A percentile compares a stretch with the other conserved stretches of the same genome.
Evolutionary conservation across 148 eudicot species (phyloP).

Genomic region (Silene uniflora): DNA sequence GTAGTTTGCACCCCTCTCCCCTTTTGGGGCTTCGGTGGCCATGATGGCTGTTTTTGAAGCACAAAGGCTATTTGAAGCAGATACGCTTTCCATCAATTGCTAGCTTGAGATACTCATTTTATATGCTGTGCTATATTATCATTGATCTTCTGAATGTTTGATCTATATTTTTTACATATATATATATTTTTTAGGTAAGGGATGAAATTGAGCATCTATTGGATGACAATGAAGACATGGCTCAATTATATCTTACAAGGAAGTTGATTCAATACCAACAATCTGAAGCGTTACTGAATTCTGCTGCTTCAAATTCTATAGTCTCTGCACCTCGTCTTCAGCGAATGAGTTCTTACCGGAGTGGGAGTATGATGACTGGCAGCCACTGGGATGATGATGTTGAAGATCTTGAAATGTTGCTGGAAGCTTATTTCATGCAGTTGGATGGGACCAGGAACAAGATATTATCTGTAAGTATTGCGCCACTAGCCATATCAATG

Average conservation of each 20-base stretch:
- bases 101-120: background rate
- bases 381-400: conserved; percentile 61
- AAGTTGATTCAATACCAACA: conserved; percentile 83
- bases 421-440: conserved; percentile 97
- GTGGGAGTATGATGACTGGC: conserved; percentile 71
- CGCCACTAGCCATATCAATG: background rate
- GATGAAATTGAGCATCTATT: conserved; percentile 98
- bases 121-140: conserved; percentile 2
- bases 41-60: background rate
- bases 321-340: conserved; percentile 45
- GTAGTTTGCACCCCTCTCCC: background rate
- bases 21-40: too few species aligned
- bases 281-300: conserved; percentile 50
- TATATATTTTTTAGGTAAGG: conserved; percentile 51
- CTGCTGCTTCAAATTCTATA: conserved; percentile 45
- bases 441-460: conserved; percentile 91
- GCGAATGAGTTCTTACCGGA: conserved; percentile 60
- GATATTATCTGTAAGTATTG: conserved; percentile 75
- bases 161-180: background rate
- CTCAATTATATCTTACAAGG: conserved; percentile 82
- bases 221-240: conserved; percentile 98
- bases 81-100: background rate
- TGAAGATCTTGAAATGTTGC: conserved; percentile 94
- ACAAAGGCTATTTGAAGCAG: background rate
- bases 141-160: background rate